Evolutionary conservation across 352 stramenopile species (phyloP), one percentile per base, ranked within the genome.

Genomic region (Globisporangium camurandrum): DNA sequence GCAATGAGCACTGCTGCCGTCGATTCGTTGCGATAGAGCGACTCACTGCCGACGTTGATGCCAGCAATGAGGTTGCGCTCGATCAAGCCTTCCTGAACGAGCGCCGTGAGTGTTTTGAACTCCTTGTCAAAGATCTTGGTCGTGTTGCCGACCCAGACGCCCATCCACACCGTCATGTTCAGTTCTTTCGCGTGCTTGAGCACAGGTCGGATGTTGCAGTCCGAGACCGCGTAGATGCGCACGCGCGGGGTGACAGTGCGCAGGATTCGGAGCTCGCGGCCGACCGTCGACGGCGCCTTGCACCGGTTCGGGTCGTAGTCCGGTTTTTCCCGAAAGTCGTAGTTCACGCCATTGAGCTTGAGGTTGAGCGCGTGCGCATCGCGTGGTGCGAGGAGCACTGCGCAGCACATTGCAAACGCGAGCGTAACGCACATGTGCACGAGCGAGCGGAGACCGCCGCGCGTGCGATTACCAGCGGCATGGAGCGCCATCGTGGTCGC

Each of bases 11-110:
- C 55, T 1, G 54, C 39, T 10, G 59, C 52, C 20, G 67, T 71
- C 30, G 84, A 54, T 41, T 89, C 75, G 3, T 64, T 61, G 42
- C 78, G 75, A 56, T 85, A 86, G 20, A 89, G 59, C 24, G 73
- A 71, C 43, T 89, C 78, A 31, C 66, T 82, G 51, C 75, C 78
- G n/a, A 89, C 71, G 56, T 87, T 73, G 45, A 89, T 64, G 38
- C 69, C 64, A 33, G 74, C 56, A 31, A 86, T 20, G 17, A 33
- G 41, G 30, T 30, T 12, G n/a, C 27, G 26, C 20, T 58, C 51
- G 47, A 89, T 64, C 8, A 39, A 67, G 6, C 66, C 49, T 11
- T 65, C 48, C 2, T 44, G 57, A 1, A 57, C 46, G 17, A 89
- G 33, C 5, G 84, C 40, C 11, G 68, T 46, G 5, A 87, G 57